Percentiles rank a stretch among this genome's conserved stretches.
phyloP scores from a whole-genome alignment of 108 stramenopile genomes.

The Aurantiochytrium sp. region DNA sequence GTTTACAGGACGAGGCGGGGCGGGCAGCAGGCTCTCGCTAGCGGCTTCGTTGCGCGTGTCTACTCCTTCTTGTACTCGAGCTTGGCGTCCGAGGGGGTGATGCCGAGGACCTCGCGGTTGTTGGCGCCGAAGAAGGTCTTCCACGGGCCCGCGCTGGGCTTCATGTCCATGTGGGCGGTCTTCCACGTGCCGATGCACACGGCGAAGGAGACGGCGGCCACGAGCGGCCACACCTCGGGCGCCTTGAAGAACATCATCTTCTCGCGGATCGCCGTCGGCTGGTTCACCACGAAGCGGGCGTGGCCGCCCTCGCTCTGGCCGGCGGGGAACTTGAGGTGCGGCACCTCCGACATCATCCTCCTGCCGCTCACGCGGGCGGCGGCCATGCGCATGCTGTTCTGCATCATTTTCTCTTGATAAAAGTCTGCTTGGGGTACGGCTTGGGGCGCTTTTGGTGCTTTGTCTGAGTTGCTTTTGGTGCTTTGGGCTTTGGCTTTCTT shows the following conservation, averaged over 20 bases:
- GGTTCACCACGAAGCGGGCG: neutral
- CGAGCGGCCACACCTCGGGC: neutral
- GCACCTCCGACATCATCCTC: neutral
- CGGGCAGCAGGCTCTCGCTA: neutral
- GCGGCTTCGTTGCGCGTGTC: neutral
- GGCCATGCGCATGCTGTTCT: neutral
- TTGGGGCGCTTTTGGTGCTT: too few species aligned
- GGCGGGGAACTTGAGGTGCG: neutral
- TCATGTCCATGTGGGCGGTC: neutral
- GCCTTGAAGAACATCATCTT: slow-evolving; percentile 10
- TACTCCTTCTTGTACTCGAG: neutral
- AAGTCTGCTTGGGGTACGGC: too few species aligned
- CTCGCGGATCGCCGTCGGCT: neutral
- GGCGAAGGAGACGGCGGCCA: neutral
- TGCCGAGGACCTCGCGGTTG: slow-evolving; percentile 1
- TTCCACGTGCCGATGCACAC: neutral
- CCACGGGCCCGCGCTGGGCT: neutral
- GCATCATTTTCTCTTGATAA: neutral
- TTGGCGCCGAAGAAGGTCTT: neutral
- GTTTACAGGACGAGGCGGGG: neutral
- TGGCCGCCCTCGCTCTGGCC: neutral
- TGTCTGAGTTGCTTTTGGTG: neutral
- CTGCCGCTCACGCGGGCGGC: neutral
- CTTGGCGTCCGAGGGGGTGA: neutral
- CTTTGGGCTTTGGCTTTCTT: neutral